Evolutionary conservation across 495 filamentous ascomycete genomes (phyloP), one percentile per base, ranked within the genome.

Genomic region (Penicillium pancosmium): DNA sequence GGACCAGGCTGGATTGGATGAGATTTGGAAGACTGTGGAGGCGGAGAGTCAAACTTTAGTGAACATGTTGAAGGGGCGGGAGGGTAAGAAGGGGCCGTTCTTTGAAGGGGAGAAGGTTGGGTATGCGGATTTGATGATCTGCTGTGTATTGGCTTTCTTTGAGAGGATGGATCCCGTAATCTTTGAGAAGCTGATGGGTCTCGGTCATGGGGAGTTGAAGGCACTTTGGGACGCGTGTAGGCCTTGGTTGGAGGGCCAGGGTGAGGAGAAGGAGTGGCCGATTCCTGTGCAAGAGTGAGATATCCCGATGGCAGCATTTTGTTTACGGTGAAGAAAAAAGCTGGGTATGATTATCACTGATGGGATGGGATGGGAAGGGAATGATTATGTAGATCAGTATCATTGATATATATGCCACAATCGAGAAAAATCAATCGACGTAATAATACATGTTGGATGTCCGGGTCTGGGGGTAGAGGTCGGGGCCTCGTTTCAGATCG

Each of bases 181-280:
- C 9, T 72, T 65, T 52, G 61, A 61, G 23, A 65, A 57, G 50
- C 13, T 72, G 2, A 5, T 69, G 33, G 59, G 19, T 12, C 25
- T 67, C 9, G 68, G 66, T 1, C 31, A 65, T 36, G 71, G 69
- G 5, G 68, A 74, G 50, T 38, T 72, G 2, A 56, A 48, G 43
- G 44, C 56, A 0, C 38, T 72, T 40, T 74, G 63, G 58, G 57
- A 65, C 16, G 71, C 68, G 35, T 71, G 66, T 52, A 47, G 59
- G 63, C 68, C 68, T 8, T 74, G 69, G 69, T 36, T 74, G 43
- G 60, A 68, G 33, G 72, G 70, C 0, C 68, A 73, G 55, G 72
- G 72, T 0, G 68, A 66, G 33, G 70, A 74, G 40, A 74, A 59
- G 58, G 68, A 74, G 44, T 71, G 69, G 66, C 54, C 59, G 35